phyloP scores from a whole-genome alignment of 306 rosid genomes.

The Vigna radiata region DNA sequence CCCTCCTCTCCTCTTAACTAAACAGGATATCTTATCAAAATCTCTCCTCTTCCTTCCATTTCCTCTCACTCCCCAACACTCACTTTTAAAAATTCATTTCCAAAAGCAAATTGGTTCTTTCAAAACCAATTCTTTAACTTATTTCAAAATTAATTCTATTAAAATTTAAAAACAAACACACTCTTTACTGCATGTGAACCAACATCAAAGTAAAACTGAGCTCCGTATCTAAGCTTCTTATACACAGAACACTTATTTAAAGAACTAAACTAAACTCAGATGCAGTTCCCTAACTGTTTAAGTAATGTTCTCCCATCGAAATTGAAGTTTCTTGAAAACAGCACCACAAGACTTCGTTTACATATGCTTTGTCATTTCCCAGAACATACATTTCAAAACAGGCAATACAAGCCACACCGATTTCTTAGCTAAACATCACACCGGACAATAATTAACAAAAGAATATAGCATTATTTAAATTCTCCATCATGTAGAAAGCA shows the following conservation, averaged over 20 bases:
- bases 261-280: background rate
- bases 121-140: background rate
- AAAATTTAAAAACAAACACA: background rate
- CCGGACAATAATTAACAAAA: background rate
- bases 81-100: background rate
- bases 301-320: background rate
- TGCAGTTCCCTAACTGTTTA: background rate
- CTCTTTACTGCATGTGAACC: background rate
- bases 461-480: background rate
- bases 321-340: background rate
- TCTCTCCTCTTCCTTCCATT: no score
- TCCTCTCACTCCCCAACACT: background rate
- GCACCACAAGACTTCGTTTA: background rate
- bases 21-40: no score
- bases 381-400: constrained; percentile 18
- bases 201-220: background rate
- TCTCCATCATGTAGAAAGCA: background rate
- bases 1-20: no score
- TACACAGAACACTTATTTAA: background rate
- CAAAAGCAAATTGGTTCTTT: background rate
- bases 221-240: background rate
- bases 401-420: background rate
- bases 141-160: background rate
- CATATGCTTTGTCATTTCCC: background rate
- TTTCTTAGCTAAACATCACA: constrained; percentile 5